phyloP scores from a whole-genome alignment of 805 yeast species.

The Tanozyma kutaoensis region DNA sequence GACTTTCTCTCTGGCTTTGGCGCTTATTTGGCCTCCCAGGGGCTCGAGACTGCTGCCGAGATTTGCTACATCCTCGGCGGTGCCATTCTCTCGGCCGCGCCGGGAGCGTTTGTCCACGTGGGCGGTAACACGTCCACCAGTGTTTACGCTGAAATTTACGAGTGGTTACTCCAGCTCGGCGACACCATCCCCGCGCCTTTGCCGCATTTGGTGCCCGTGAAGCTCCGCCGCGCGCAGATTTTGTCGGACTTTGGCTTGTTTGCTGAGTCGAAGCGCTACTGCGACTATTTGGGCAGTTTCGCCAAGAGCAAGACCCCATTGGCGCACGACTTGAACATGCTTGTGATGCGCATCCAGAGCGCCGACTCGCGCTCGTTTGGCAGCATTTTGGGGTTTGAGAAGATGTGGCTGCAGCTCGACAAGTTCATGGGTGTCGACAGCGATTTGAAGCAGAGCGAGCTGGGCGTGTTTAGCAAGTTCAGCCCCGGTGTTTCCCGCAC shows the following conservation, averaged over 20 bases:
- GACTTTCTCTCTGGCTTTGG: slow-evolving; percentile 41
- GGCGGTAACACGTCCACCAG: slow-evolving; percentile 19
- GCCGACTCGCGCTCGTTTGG: slow-evolving; percentile 65
- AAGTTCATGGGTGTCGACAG: slow-evolving; percentile 84
- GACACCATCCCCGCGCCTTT: slow-evolving; percentile 23
- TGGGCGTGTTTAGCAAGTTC: slow-evolving; percentile 57
- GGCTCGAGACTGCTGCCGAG: slow-evolving; percentile 24
- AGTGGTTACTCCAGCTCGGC: slow-evolving; percentile 26
- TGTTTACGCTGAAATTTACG: slow-evolving; percentile 59
- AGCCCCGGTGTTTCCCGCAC: slow-evolving; percentile 58
- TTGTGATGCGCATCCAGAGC: slow-evolving; percentile 33
- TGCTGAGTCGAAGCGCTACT: slow-evolving; percentile 47
- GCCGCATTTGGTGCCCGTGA: slow-evolving; percentile 45
- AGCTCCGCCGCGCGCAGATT: slow-evolving; percentile 52
- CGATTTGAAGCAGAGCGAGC: slow-evolving; percentile 22
- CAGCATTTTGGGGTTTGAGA: slow-evolving; percentile 41
- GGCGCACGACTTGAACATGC: slow-evolving; percentile 14
- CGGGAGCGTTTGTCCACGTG: slow-evolving; percentile 24
- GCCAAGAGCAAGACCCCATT: slow-evolving; percentile 20
- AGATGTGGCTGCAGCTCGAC: slow-evolving; percentile 81
- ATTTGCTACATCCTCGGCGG: slow-evolving; percentile 35
- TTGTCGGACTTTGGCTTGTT: slow-evolving; percentile 56
- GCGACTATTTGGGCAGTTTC: slow-evolving; percentile 36
- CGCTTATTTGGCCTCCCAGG: slow-evolving; percentile 22
- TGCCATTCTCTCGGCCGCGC: slow-evolving; percentile 28